A percentile compares a stretch with the other conserved stretches of the same genome.
These are phyloP conservation scores for Blastocladiella britannica DNA, from an alignment of 192 early-diverging fungal species.

Conservation along the genomic window DNA sequence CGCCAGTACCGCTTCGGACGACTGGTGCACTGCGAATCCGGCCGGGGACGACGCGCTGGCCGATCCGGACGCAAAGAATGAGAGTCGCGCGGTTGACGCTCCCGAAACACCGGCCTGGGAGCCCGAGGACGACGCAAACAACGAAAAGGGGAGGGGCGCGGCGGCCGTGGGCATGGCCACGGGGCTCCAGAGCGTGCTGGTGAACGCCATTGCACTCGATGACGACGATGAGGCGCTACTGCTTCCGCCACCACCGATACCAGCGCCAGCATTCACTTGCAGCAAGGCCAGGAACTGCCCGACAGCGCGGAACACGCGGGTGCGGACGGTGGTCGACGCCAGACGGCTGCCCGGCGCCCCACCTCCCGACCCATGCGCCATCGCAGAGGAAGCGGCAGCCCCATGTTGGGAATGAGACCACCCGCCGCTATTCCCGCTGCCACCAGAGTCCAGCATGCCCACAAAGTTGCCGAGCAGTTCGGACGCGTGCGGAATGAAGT, in stretches of 20 bases:
- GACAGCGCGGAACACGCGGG: neutral
- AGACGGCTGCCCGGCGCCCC: neutral
- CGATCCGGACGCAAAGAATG: too few relatives aligned
- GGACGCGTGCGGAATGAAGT: neutral
- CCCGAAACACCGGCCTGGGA: too few relatives aligned
- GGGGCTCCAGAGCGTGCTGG: too few relatives aligned
- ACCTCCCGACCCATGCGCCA: too few relatives aligned
- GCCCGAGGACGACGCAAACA: neutral
- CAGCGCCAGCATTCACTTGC: neutral
- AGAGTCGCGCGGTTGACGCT: too few relatives aligned
- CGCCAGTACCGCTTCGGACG: neutral
- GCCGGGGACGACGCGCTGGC: neutral
- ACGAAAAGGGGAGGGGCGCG: neutral
- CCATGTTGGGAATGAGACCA: too few relatives aligned
- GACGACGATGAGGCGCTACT: neutral
- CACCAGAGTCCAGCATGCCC: neutral
- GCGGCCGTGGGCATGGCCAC: neutral
- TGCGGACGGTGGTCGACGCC: neutral
- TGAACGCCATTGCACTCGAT: too few relatives aligned
- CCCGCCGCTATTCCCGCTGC: too few relatives aligned
- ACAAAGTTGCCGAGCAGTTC: neutral
- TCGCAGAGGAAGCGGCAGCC: too few relatives aligned
- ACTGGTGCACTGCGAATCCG: neutral
- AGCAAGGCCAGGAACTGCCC: neutral
- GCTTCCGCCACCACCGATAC: too few relatives aligned